Conservation (phyloP, 257 asterid species). For the Solanum lycopersicoides region DNA sequence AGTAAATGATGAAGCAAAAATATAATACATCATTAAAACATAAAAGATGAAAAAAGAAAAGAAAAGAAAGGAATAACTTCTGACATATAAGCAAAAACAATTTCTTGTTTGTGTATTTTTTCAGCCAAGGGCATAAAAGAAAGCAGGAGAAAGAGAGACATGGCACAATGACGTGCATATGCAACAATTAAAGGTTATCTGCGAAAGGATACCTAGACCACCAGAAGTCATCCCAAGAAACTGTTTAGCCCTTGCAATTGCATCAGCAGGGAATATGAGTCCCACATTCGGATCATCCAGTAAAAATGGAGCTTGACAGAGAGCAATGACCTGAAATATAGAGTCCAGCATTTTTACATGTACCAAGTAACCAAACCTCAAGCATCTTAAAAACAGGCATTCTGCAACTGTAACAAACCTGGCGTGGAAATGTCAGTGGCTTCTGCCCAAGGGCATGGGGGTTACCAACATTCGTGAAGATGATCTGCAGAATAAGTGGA, state of each 20-base stretch:
- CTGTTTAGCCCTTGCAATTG: slow-evolving; percentile 90
- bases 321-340: slow-evolving; percentile 72
- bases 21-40: background rate
- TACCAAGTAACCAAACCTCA: background rate
- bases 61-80: background rate
- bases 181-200: background rate
- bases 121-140: background rate
- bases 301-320: slow-evolving; percentile 98
- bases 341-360: background rate
- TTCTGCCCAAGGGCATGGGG: slow-evolving; percentile 97
- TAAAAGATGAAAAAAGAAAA: background rate
- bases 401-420: slow-evolving; percentile 33
- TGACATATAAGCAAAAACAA: background rate
- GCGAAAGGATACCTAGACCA: slow-evolving; percentile 61
- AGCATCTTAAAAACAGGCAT: background rate
- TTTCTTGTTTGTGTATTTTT: background rate
- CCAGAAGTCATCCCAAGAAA: slow-evolving; percentile 75
- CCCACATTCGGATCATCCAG: slow-evolving; percentile 97
- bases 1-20: background rate
- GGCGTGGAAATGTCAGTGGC: slow-evolving; percentile 93
- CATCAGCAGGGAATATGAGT: slow-evolving; percentile 90
- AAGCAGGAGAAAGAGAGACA: background rate
- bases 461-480: slow-evolving; percentile 90
- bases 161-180: background rate
- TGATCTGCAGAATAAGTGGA: slow-evolving; percentile 40